Conservation (phyloP, 2,329 filamentous ascomycete species). For the Decorospora gaudefroyi region DNA sequence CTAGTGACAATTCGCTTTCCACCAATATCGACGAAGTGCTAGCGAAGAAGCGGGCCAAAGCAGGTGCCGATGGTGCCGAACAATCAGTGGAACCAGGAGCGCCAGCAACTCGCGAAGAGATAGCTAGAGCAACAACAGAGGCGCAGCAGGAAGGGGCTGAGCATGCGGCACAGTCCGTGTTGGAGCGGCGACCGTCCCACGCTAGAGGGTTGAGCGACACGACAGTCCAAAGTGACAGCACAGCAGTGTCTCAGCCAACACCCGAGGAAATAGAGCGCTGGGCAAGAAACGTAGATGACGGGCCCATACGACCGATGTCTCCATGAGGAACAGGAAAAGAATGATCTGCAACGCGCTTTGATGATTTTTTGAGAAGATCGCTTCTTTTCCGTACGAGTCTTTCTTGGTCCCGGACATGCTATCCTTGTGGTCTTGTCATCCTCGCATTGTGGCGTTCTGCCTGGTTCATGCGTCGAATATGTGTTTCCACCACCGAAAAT, state of each 20-base stretch:
- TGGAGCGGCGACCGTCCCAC: slow-evolving; percentile 38
- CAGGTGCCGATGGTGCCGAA: not conserved
- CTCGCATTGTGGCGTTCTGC: no score
- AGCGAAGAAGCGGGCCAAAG: slow-evolving; percentile 13
- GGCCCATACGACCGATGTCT: slow-evolving; percentile 20
- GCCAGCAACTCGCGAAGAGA: slow-evolving; percentile 1
- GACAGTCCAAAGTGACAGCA: slow-evolving; percentile 41
- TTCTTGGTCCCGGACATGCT: no score
- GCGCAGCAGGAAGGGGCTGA: not conserved
- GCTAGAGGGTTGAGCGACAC: slow-evolving; percentile 39
- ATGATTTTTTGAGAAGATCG: not conserved
- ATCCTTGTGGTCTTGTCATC: no score
- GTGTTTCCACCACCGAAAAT: no score
- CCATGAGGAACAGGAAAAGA: slow-evolving; percentile 8
- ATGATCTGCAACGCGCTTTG: not conserved
- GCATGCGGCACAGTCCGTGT: not conserved
- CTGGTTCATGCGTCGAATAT: no score
- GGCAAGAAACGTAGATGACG: slow-evolving; percentile 18
- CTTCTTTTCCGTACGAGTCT: not conserved
- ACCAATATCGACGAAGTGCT: slow-evolving; percentile 39
- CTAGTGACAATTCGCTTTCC: slow-evolving; percentile 33
- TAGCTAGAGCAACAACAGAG: not conserved
- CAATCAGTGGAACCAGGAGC: slow-evolving; percentile 1
- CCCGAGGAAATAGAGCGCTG: slow-evolving; percentile 41
- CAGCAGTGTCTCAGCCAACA: slow-evolving; percentile 43